Conservation (phyloP, 2,329 filamentous ascomycete genomes). For the Atkinsonella texensis region DNA sequence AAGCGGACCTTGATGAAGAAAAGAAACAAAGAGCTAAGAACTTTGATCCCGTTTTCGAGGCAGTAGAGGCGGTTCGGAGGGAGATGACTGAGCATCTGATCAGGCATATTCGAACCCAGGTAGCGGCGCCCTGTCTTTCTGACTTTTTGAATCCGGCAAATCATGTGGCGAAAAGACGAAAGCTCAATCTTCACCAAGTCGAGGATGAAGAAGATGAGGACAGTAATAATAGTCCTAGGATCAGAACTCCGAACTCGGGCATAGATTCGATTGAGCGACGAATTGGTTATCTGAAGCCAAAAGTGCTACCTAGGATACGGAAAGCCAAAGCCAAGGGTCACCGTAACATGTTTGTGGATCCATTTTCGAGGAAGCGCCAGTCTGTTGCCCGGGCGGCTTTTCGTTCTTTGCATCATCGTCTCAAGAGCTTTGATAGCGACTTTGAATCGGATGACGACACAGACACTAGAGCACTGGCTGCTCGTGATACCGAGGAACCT, state of each 20-base stretch:
- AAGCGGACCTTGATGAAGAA: constrained; percentile 77
- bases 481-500: constrained; percentile 70
- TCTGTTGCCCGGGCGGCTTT: constrained; percentile 47
- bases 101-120: constrained; percentile 75
- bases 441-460: constrained; percentile 84
- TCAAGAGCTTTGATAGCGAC: constrained; percentile 47
- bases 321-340: constrained; percentile 49
- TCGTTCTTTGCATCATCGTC: constrained; percentile 69
- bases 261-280: constrained; percentile 50
- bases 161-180: constrained; percentile 67
- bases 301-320: constrained; percentile 63
- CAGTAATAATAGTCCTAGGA: constrained; percentile 47
- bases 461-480: constrained; percentile 42
- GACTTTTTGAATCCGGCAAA: constrained; percentile 73
- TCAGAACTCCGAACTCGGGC: constrained; percentile 54
- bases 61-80: constrained; percentile 62
- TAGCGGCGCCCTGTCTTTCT: constrained; percentile 70
- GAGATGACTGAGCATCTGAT: constrained; percentile 82
- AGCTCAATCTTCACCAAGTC: constrained; percentile 63
- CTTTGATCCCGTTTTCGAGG: constrained; percentile 81
- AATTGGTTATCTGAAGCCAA: constrained; percentile 40
- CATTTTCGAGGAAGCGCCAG: constrained; percentile 52
- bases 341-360: constrained; percentile 54
- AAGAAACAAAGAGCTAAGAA: constrained; percentile 78
- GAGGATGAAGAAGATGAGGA: constrained; percentile 45